A percentile compares a stretch with the other conserved stretches of the same genome.
Evolutionary conservation across 352 stramenopile genomes (phyloP).

Genomic region (Blastocystis hominis): DNA sequence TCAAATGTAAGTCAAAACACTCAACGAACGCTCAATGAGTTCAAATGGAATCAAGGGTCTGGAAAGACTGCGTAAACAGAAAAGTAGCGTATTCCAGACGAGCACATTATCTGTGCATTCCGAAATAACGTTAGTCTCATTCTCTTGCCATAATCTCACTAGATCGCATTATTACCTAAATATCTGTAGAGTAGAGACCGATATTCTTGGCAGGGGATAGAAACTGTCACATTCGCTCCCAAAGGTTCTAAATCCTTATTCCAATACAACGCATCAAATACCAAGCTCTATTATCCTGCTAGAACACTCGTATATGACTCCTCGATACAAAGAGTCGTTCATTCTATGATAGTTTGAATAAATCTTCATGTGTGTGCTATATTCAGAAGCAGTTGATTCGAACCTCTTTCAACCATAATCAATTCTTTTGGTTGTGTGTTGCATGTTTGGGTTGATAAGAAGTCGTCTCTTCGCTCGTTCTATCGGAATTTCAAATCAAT

Average conservation of each 20-base stretch:
- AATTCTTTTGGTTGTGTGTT: neutral
- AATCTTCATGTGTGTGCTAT: neutral
- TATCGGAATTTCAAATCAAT: neutral
- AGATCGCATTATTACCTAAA: neutral
- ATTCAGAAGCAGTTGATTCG: too few relatives aligned
- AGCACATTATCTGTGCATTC: slow-evolving; percentile 8
- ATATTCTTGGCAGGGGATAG: neutral
- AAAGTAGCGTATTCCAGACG: slow-evolving; percentile 14
- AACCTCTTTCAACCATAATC: neutral
- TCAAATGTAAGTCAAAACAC: neutral
- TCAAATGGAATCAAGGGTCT: slow-evolving; percentile 46
- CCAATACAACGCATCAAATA: neutral
- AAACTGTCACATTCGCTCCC: neutral
- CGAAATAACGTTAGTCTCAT: neutral
- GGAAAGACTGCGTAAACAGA: neutral
- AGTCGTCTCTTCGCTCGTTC: neutral
- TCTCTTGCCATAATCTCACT: neutral
- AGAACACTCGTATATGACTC: neutral
- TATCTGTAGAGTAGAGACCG: neutral
- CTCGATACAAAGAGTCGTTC: neutral
- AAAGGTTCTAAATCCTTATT: neutral
- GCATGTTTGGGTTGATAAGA: neutral
- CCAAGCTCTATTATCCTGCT: neutral
- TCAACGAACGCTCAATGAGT: neutral
- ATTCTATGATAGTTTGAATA: neutral